Conservation (phyloP, 257 asterid species). For the Penstemon barbatus region DNA sequence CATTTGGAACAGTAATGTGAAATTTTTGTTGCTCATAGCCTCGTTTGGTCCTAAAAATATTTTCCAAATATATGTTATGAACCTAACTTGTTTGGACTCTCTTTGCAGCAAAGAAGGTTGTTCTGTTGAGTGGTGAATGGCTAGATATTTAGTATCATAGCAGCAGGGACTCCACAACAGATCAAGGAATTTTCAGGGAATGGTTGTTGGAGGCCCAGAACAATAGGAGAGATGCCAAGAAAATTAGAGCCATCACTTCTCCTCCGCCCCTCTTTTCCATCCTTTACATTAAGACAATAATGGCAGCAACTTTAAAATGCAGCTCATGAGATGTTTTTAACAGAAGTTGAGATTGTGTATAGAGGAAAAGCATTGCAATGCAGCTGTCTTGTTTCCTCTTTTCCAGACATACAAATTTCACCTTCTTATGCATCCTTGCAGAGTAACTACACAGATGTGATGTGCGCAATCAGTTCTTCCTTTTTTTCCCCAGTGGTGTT, state of each 20-base stretch:
- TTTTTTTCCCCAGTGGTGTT: no score
- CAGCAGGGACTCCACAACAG: slow-evolving; percentile 10
- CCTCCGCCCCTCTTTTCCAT: neutral
- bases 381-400: neutral
- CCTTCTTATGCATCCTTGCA: slow-evolving; percentile 3
- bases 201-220: slow-evolving; percentile 21
- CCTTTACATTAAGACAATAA: slow-evolving; percentile 4
- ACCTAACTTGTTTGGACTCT: slow-evolving; percentile 11
- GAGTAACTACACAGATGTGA: no score
- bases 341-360: slow-evolving; percentile 12
- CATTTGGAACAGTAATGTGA: neutral
- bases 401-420: neutral
- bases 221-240: slow-evolving; percentile 2
- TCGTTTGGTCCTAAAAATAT: neutral
- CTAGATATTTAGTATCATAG: slow-evolving; percentile 7
- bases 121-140: slow-evolving; percentile 47
- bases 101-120: slow-evolving; percentile 49
- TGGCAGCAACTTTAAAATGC: slow-evolving; percentile 17
- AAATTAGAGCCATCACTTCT: neutral
- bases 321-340: slow-evolving; percentile 9
- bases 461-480: no score
- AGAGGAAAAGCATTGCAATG: slow-evolving; percentile 17
- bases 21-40: neutral
- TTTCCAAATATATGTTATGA: no score
- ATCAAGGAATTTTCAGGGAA: neutral